Evolutionary conservation across 371 early-diverging fungal genomes (phyloP), one percentile per base, ranked within the genome.

Genomic region (Haplosporangium sp.): DNA sequence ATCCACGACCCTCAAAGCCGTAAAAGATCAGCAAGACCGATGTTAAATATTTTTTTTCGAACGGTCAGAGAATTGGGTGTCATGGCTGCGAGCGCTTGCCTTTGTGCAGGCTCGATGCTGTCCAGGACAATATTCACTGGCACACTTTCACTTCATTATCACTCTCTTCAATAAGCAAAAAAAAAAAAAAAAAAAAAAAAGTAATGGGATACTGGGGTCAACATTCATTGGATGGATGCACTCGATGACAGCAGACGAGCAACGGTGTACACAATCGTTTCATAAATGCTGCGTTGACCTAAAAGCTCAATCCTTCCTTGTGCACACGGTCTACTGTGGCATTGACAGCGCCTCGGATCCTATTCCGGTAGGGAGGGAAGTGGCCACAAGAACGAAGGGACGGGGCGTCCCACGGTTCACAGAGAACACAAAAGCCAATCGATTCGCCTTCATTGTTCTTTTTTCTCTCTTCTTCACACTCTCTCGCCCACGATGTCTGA

Each of bases 41-140:
- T 60, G 74, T 64, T 64, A 64, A 60, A 72, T 56, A 57, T 54
- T 51, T 59, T 51, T 62, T 72, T 73, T 67, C 68, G 74, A 55
- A 67, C 74, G 63, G 74, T 64, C 74, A 64, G 64, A 59, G 68
- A 74, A 74, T 74, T 74, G 74, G 74, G 74, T 74, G 74, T 74
- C 74, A 62, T 67, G 64, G 38, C 74, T 64, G 64, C 64, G 46
- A 64, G 64, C 41, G 45, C 54, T 38, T 23, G 59, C 61, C 74
- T 74, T 74, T 69, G 74, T 74, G 61, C 59, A 38, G 51, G 74
- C 60, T 42, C 74, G 23, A 62, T 68, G 68, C 63, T 36, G 69
- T 55, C 41, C 61, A 68, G 64, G 74, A 74, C 74, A 74, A 74
- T 74, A 68, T 74, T 74, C 68, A 40, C 68, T 59, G 74, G 64